Base-by-base conservation (phyloP, 2,329 filamentous ascomycete species). In the Neodidymelliopsis sp. region DNA sequence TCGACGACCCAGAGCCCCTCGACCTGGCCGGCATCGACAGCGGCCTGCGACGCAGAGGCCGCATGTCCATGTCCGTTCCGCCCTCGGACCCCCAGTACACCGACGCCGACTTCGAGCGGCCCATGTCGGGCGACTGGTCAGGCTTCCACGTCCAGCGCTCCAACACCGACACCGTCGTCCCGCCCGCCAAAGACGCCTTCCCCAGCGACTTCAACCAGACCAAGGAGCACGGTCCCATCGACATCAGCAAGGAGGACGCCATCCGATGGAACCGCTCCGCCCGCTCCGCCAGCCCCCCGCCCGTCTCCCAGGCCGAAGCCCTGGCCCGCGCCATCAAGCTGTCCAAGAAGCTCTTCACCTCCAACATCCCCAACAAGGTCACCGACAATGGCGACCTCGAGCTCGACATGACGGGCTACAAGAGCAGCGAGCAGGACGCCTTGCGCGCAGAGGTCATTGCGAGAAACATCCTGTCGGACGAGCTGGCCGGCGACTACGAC, bases 371-470 rank as follows among this genome's bases (percentile, higher is more conserved):
- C 5, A 94, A 88, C 48, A 87, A 90, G 57, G 87, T 99, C n/a
- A 97, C 89, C 1, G 91, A 96, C 48, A 88, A 84, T 0, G 94
- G 94, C 12, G 94, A 99, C 73, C 78, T 99, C 45, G 97, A 97
- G 91, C 78, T 99, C 41, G 94, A 99, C 71, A 97, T 99, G 92
- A 92, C 91, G 0, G 91, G 91, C 0, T 97, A 96, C 76, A 97
- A 97, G 74, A 90, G 88, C 70, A 95, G 87, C 65, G 93, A 97
- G 60, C 91, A 96, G 63, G 92, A 97, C 61, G 89, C 93, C 5
- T 80, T 97, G 43, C 86, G 90, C 35, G 93, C 94, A 13, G 94
- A 99, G 73, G 85, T 96, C n/a, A 82, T 97, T 53, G 94, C 94
- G 4, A 85, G 94, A 16, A 94, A 93, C 70, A 91, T 99, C 39